Base-by-base conservation (phyloP, 1,139 yeast species). In the Saccharomyces hybrid region DNA sequence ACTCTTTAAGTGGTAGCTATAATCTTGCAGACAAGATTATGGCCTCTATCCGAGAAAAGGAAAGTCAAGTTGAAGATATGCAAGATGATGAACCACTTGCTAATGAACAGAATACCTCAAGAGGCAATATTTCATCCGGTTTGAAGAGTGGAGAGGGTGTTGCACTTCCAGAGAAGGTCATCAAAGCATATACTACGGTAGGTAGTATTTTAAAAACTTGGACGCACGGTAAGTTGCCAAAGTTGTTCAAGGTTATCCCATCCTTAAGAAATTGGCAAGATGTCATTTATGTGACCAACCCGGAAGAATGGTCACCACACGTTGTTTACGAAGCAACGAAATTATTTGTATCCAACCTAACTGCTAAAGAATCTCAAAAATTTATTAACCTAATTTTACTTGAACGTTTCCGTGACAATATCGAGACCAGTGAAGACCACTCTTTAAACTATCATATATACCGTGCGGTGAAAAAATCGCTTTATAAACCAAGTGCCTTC, bases 401-500 rank as follows among this genome's bases (percentile, higher is more conserved):
- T 59, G 96, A 90, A 62, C 80, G 96, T 67, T 90, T 93, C 70
- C 82, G 97, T 71, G 79, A 78, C 46, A 87, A 88, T 57, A 86
- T 93, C 54, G 95, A 88, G 65, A 87, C 84, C 44, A 83, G 84
- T 54, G 90, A 84, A 61, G 74, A 73, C 46, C 77, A 74, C 55
- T 75, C 86, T 27, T 75, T 86, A 58, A 91, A 95, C 72, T 93
- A 93, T 70, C 99, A 93, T 69, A 78, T 93, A 50, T 93, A 93
- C 72, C 82, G 97, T 67, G 84, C 99, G 0, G 75, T 93, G 62
- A 91, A 91, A 71, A 95, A 95, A 73, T 82, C 97, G 0, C 78
- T 95, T 54, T 93, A 93, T 76, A 95, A 93, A 72, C 99, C 99
- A 27, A 93, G 95, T 55, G 99, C 99, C 14, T 95, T 91, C 66